These are phyloP conservation scores for Heliocybe sulcata DNA, from an alignment of 1,284 basidiomycete genomes.

Conservation along the genomic window DNA sequence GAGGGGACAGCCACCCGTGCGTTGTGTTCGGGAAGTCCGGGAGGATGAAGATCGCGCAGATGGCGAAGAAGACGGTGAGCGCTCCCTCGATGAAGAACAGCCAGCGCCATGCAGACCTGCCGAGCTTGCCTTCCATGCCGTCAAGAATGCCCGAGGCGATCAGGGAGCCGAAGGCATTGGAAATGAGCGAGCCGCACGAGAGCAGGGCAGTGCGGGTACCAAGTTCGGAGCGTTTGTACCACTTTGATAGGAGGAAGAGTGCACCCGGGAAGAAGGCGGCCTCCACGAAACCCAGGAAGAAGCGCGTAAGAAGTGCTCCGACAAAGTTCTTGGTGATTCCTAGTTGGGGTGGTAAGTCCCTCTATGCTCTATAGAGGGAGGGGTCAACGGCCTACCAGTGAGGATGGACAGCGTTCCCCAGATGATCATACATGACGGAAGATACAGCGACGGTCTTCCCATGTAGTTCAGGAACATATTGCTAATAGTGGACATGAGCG, in stretches of 20 bases:
- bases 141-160: slow-evolving; percentile 69
- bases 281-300: slow-evolving; percentile 66
- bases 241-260: slow-evolving; percentile 62
- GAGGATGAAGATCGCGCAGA: slow-evolving; percentile 58
- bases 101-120: slow-evolving; percentile 71
- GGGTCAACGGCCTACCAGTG: slow-evolving; percentile 52
- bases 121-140: slow-evolving; percentile 63
- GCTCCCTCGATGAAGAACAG: slow-evolving; percentile 28
- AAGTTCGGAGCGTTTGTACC: slow-evolving; percentile 65
- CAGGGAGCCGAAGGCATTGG: slow-evolving; percentile 81
- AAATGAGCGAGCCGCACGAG: slow-evolving; percentile 66
- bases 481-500: slow-evolving; percentile 22
- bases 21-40: slow-evolving; percentile 69
- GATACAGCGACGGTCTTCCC: slow-evolving; percentile 67
- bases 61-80: slow-evolving; percentile 56
- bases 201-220: slow-evolving; percentile 70
- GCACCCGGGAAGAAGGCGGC: slow-evolving; percentile 71
- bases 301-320: slow-evolving; percentile 66
- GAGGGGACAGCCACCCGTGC: slow-evolving; percentile 47
- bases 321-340: slow-evolving; percentile 39
- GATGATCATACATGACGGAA: slow-evolving; percentile 63
- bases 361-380: background rate
- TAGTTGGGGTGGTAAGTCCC: slow-evolving; percentile 13
- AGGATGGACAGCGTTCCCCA: slow-evolving; percentile 65
- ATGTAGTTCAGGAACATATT: slow-evolving; percentile 72